phyloP scores from a whole-genome alignment of 78 protist species.

The Emiliania huxleyi region DNA sequence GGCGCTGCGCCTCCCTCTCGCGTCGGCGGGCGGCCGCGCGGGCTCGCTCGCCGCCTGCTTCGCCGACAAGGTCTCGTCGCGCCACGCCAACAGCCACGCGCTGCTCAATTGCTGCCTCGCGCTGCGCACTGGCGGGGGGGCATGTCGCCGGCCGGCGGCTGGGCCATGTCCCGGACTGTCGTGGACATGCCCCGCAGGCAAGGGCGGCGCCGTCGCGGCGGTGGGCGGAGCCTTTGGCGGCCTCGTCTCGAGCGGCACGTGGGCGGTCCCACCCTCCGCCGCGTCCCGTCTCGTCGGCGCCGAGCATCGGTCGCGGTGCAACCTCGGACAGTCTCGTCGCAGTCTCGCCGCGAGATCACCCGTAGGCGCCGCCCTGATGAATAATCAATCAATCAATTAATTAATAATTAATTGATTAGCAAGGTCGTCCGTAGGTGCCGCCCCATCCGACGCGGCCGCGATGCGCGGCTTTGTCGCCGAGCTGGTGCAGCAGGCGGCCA shows the following conservation, averaged over 20 bases:
- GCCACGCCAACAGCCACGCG: constrained; percentile 34
- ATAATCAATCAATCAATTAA: no score
- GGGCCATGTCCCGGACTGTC: no score
- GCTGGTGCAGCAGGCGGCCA: not conserved
- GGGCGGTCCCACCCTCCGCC: not conserved
- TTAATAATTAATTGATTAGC: no score
- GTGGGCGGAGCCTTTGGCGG: not conserved
- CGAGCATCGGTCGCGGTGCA: no score
- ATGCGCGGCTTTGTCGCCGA: not conserved
- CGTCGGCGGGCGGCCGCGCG: not conserved
- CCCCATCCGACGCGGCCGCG: not conserved
- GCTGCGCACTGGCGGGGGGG: not conserved
- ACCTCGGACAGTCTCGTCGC: no score
- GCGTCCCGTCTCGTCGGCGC: not conserved
- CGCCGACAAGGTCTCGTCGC: not conserved
- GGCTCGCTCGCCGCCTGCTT: not conserved
- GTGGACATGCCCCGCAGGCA: no score
- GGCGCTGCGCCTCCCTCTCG: not conserved
- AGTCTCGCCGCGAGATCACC: no score
- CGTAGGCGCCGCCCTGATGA: no score
- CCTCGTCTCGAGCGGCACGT: not conserved
- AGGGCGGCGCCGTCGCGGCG: not conserved
- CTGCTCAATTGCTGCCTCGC: not conserved
- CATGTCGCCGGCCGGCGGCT: not conserved
- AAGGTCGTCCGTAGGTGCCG: no score